Evolutionary conservation across 768 basidiomycete genomes (phyloP).

Genomic region (Suillus hirtellus): DNA sequence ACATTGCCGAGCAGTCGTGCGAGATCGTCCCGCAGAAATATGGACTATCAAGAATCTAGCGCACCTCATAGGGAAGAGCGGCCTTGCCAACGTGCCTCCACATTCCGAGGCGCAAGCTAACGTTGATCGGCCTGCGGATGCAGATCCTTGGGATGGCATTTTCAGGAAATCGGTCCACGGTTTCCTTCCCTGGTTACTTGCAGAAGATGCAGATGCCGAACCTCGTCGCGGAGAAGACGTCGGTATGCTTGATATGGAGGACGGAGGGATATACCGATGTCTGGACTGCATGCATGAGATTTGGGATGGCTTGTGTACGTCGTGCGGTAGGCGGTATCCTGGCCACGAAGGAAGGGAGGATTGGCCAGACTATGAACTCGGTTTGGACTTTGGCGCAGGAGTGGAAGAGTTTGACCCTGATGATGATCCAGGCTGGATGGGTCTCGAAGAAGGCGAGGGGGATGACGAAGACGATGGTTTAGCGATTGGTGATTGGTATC

Average conservation of each 20-base stretch:
- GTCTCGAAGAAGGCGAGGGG: conserved; percentile 33
- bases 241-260: conserved; percentile 72
- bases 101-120: conserved; percentile 23
- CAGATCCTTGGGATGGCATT: conserved; percentile 68
- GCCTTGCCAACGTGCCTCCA: conserved; percentile 37
- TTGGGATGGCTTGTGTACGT: conserved; percentile 63
- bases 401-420: conserved; percentile 31
- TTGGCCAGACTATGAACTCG: conserved; percentile 33
- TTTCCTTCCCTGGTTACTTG: conserved; percentile 23
- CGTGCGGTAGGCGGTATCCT: conserved; percentile 59
- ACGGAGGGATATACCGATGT: conserved; percentile 77
- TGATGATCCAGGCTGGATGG: conserved; percentile 36
- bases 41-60: conserved; percentile 52
- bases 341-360: conserved; percentile 43
- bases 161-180: conserved; percentile 39
- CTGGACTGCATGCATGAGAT: conserved; percentile 79
- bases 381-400: conserved; percentile 39
- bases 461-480: conserved; percentile 31
- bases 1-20: conserved; percentile 45
- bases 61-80: conserved; percentile 50
- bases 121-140: conserved; percentile 25
- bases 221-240: conserved; percentile 38
- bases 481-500: conserved; percentile 24
- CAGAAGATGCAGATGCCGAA: conserved; percentile 22
- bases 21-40: conserved; percentile 46